These are phyloP conservation scores for Teunomyces panamensis DNA, from an alignment of 805 yeast species.

Conservation along the genomic window DNA sequence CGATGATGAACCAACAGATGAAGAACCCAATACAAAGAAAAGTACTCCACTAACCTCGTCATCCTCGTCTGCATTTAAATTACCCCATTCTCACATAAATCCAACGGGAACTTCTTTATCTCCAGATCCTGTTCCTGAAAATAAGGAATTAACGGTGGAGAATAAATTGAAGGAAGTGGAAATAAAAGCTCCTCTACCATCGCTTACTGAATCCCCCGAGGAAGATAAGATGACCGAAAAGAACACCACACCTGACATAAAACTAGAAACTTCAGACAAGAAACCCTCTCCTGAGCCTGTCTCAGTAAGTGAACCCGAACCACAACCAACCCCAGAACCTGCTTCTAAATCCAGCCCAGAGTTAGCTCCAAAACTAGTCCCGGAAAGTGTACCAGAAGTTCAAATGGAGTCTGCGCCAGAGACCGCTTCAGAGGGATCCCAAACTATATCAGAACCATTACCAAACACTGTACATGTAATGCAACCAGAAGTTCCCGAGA, in stretches of 20 bases:
- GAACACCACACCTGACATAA: too few relatives aligned
- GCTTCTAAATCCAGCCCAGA: background rate
- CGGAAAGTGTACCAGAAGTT: background rate
- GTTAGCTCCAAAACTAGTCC: background rate
- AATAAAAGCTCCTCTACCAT: background rate
- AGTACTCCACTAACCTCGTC: background rate
- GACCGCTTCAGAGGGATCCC: background rate
- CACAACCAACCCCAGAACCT: too few relatives aligned
- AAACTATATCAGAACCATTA: background rate
- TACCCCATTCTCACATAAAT: slow-evolving; percentile 1
- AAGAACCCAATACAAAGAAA: slow-evolving; percentile 4
- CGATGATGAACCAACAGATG: slow-evolving; percentile 20
- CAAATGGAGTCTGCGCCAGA: background rate
- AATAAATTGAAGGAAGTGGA: background rate
- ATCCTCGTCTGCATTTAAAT: background rate
- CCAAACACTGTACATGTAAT: background rate
- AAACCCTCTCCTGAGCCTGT: too few relatives aligned
- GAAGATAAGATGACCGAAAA: too few relatives aligned
- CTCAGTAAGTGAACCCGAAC: too few relatives aligned
- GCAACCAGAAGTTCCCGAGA: background rate
- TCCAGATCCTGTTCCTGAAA: background rate
- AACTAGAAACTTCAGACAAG: too few relatives aligned
- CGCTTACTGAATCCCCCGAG: too few relatives aligned
- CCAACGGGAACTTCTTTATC: background rate
- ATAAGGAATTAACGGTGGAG: background rate